phyloP scores from a whole-genome alignment of 768 basidiomycete genomes.

The Rhizopogon sp. region DNA sequence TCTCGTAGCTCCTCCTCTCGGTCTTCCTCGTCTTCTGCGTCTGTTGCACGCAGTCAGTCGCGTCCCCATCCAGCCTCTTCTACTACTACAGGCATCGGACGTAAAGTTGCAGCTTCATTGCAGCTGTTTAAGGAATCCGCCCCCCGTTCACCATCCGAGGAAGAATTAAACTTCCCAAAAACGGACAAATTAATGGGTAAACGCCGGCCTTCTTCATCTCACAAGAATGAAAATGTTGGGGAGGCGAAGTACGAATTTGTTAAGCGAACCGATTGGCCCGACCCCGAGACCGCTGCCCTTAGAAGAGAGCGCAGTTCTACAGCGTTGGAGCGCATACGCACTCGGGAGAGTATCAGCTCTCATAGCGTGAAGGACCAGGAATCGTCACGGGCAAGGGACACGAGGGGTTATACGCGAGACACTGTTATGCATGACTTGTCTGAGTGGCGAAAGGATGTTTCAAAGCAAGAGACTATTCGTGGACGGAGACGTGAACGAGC shows the following conservation, averaged over 20 bases:
- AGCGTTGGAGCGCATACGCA: constrained; percentile 48
- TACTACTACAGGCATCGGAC: constrained; percentile 48
- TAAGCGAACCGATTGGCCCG: constrained; percentile 82
- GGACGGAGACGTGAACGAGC: constrained; percentile 60
- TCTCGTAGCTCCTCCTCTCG: constrained; percentile 27
- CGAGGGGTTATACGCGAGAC: constrained; percentile 39
- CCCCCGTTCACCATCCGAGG: constrained; percentile 29
- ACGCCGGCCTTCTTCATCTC: constrained; percentile 28
- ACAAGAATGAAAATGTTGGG: constrained; percentile 49
- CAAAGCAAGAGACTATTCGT: constrained; percentile 41
- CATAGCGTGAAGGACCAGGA: constrained; percentile 20
- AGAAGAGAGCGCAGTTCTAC: constrained; percentile 66
- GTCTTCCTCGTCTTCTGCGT: constrained; percentile 13
- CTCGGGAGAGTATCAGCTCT: constrained; percentile 39
- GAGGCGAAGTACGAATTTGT: constrained; percentile 77
- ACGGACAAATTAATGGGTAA: constrained; percentile 21
- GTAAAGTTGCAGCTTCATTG: constrained; percentile 79
- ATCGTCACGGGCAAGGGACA: constrained; percentile 23
- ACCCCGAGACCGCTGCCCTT: constrained; percentile 67
- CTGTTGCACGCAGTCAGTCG: constrained; percentile 5
- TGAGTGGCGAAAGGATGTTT: constrained; percentile 54
- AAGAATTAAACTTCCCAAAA: constrained; percentile 23
- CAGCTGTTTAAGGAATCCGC: constrained; percentile 79
- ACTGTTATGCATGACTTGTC: constrained; percentile 40
- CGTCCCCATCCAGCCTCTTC: constrained; percentile 9